Evolutionary conservation across 2,329 filamentous ascomycete genomes (phyloP).

Genomic region (Monilinia fructicola): DNA sequence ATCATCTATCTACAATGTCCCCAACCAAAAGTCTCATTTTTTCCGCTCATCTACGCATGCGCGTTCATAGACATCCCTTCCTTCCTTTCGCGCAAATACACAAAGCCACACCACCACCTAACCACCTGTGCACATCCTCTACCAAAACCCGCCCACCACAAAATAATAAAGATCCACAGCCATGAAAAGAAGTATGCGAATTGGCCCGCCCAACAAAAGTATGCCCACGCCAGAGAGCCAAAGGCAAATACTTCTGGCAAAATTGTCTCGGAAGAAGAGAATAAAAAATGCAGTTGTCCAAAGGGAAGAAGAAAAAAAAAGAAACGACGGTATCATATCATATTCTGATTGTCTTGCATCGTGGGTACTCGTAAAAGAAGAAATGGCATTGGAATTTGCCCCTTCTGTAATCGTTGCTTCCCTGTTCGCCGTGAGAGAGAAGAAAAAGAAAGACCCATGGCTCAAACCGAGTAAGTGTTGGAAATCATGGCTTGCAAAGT

Average conservation of each 20-base stretch:
- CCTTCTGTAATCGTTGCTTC: slow-evolving; percentile 1
- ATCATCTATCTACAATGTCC: slow-evolving; percentile 4
- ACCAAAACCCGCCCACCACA: not conserved
- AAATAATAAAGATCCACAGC: not conserved
- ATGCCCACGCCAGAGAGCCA: not conserved
- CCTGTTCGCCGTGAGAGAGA: slow-evolving; percentile 13
- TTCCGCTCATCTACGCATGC: not conserved
- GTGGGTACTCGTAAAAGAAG: slow-evolving; percentile 20
- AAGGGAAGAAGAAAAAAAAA: not conserved
- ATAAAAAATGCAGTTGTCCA: slow-evolving; percentile 13
- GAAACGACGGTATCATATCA: slow-evolving; percentile 5
- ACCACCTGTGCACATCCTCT: not conserved
- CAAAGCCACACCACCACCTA: not conserved
- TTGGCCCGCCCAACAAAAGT: slow-evolving; percentile 1
- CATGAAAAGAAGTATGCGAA: not conserved
- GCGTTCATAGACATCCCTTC: not conserved
- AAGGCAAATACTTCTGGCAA: not conserved
- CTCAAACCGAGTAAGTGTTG: slow-evolving; percentile 9
- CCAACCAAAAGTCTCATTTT: not conserved
- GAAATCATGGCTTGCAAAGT: slow-evolving; percentile 8
- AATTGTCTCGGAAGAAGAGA: not conserved
- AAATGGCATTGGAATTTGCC: slow-evolving; percentile 1
- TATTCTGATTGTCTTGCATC: slow-evolving; percentile 8
- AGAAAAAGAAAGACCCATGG: slow-evolving; percentile 5
- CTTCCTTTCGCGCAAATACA: slow-evolving; percentile 1